Percentiles rank a stretch among this genome's conserved stretches.
phyloP scores from a whole-genome alignment of 2,329 filamentous ascomycete genomes.

The Colletotrichum liriopes region DNA sequence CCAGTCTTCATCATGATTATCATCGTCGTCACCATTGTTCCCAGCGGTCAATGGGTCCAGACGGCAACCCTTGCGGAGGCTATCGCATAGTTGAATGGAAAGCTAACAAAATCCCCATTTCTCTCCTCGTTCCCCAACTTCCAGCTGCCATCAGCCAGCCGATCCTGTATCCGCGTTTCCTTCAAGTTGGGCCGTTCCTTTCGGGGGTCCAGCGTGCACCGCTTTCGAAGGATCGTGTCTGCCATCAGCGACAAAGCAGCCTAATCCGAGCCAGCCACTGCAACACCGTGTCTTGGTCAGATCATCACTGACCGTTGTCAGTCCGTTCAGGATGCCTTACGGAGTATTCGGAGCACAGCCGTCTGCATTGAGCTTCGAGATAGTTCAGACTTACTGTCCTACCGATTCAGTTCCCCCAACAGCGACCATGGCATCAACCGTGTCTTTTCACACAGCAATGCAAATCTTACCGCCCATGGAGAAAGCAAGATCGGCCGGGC shows the following conservation, averaged over 20 bases:
- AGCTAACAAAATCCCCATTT: not conserved
- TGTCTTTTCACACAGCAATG: not conserved
- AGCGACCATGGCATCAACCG: not conserved
- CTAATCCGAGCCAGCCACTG: not conserved
- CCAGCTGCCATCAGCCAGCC: not conserved
- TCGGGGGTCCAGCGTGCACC: not conserved
- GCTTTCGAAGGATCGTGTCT: conserved; percentile 3
- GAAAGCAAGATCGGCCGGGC: conserved; percentile 14
- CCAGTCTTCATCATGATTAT: not conserved
- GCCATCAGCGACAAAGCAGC: conserved; percentile 10
- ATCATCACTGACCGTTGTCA: conserved; percentile 13
- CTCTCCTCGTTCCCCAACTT: not conserved
- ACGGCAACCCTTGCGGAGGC: not conserved
- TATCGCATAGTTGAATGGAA: not conserved
- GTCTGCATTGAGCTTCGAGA: conserved; percentile 2
- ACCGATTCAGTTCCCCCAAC: conserved; percentile 1
- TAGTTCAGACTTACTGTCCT: not conserved
- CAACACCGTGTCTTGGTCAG: conserved; percentile 17
- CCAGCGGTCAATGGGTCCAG: not conserved
- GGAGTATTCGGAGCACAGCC: not conserved
- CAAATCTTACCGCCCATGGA: not conserved
- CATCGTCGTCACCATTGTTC: conserved; percentile 8
- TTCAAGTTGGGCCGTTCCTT: not conserved
- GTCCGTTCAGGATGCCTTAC: not conserved
- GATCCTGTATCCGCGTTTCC: not conserved